Percentiles rank a stretch among this genome's conserved stretches.
Evolutionary conservation across 306 rosid genomes (phyloP).

Genomic region (Glycine tomentella): DNA sequence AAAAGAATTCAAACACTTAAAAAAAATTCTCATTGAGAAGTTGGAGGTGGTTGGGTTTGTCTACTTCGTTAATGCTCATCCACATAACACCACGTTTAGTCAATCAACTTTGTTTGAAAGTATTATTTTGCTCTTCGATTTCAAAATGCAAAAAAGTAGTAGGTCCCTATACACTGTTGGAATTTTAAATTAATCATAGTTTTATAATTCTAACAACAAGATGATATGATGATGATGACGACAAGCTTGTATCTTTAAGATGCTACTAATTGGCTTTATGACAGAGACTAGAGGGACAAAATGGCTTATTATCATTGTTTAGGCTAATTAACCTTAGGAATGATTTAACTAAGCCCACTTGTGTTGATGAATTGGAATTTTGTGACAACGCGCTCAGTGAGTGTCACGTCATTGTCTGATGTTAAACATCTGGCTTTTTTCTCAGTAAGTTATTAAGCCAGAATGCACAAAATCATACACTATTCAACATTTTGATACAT

Average conservation of each 20-base stretch:
- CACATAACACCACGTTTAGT: conserved; percentile 49
- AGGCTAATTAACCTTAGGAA: not conserved
- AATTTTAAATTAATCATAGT: conserved; percentile 41
- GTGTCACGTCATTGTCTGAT: conserved; percentile 40
- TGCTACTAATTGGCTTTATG: conserved; percentile 17
- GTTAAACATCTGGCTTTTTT: not conserved
- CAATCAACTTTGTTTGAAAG: conserved; percentile 46
- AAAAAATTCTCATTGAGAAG: conserved; percentile 19
- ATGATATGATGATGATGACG: not conserved
- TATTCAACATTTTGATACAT: conserved; percentile 5
- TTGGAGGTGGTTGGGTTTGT: conserved; percentile 54
- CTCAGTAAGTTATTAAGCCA: not conserved
- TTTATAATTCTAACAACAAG: conserved; percentile 23
- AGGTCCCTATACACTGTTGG: conserved; percentile 31
- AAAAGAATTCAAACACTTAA: conserved; percentile 37
- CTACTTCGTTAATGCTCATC: conserved; percentile 51
- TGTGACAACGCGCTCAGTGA: conserved; percentile 8
- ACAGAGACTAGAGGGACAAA: not conserved
- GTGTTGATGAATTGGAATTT: conserved; percentile 28
- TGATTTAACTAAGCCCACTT: not conserved
- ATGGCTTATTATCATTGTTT: too few species aligned
- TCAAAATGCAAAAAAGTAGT: conserved; percentile 32
- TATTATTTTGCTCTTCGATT: conserved; percentile 27
- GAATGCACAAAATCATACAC: not conserved
- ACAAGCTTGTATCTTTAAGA: conserved; percentile 14